A percentile compares a stretch with the other conserved stretches of the same genome.
These are phyloP conservation scores for Lasiodiplodia sp. DNA, from an alignment of 2,329 filamentous ascomycete species.

Conservation along the genomic window DNA sequence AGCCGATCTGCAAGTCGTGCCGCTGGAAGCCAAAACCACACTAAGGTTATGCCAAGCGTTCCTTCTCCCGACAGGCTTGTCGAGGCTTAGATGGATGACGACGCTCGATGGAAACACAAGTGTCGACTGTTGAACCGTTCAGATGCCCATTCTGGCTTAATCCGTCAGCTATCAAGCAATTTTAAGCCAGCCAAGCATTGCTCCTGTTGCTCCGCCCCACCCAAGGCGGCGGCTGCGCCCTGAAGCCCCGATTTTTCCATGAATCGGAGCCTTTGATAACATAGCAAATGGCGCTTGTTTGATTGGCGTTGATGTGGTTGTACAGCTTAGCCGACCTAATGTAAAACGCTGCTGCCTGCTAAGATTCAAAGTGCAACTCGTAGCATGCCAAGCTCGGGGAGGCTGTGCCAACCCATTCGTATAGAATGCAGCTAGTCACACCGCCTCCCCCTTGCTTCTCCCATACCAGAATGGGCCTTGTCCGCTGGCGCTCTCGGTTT, in stretches of 20 bases:
- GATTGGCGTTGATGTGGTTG: neutral
- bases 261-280: neutral
- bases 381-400: neutral
- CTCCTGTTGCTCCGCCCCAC: neutral
- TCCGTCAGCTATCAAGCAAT: neutral
- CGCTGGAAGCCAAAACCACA: conserved; percentile 79
- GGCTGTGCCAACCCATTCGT: neutral
- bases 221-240: neutral
- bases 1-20: conserved; percentile 82
- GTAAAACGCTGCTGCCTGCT: neutral
- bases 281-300: neutral
- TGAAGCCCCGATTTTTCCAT: neutral
- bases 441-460: neutral
- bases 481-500: too few relatives aligned
- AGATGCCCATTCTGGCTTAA: neutral
- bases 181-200: neutral
- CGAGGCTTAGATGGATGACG: conserved; percentile 9
- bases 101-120: neutral
- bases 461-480: too few relatives aligned
- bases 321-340: neutral
- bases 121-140: conserved; percentile 51
- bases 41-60: conserved; percentile 57
- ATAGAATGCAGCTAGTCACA: neutral
- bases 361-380: neutral
- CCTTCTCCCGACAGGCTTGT: neutral